phyloP scores from a whole-genome alignment of 202 grass and related monocot species.

The Digitaria exilis region DNA sequence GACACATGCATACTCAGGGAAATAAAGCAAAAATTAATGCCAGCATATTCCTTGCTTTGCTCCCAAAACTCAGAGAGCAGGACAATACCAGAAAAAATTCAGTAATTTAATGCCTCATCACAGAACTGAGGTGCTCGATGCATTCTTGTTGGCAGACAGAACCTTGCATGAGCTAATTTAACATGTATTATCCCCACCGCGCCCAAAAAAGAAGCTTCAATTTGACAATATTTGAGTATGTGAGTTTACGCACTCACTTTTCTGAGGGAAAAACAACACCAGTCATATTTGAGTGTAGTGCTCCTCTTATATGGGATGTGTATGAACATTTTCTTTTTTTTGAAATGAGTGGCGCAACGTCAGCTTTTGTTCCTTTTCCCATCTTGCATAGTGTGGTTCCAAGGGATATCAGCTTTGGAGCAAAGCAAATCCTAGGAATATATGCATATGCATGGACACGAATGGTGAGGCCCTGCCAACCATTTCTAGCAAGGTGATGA shows the following conservation, averaged over 20 bases:
- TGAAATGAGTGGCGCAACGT: background rate
- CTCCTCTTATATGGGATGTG: background rate
- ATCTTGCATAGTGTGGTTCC: background rate
- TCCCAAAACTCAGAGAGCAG: constrained; percentile 10
- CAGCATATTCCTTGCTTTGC: constrained; percentile 60
- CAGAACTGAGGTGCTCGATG: constrained; percentile 24
- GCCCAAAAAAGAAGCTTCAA: constrained; percentile 15
- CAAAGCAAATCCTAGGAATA: constrained; percentile 85
- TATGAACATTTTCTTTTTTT: background rate
- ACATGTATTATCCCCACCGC: background rate
- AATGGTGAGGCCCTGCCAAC: constrained; percentile 37
- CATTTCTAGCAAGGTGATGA: constrained; percentile 44
- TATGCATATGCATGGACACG: constrained; percentile 58
- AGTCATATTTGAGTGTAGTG: background rate
- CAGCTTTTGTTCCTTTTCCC: background rate
- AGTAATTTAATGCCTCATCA: constrained; percentile 30
- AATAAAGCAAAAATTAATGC: constrained; percentile 23
- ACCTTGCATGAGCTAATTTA: constrained; percentile 26
- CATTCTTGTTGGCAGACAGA: constrained; percentile 49
- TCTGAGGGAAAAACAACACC: background rate
- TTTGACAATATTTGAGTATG: constrained; percentile 35
- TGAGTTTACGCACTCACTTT: background rate
- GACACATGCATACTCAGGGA: constrained; percentile 36
- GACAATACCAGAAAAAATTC: constrained; percentile 5
- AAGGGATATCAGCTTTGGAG: too few species aligned